Evolutionary conservation across 257 asterid genomes (phyloP).

Genomic region (Petunia secreta): DNA sequence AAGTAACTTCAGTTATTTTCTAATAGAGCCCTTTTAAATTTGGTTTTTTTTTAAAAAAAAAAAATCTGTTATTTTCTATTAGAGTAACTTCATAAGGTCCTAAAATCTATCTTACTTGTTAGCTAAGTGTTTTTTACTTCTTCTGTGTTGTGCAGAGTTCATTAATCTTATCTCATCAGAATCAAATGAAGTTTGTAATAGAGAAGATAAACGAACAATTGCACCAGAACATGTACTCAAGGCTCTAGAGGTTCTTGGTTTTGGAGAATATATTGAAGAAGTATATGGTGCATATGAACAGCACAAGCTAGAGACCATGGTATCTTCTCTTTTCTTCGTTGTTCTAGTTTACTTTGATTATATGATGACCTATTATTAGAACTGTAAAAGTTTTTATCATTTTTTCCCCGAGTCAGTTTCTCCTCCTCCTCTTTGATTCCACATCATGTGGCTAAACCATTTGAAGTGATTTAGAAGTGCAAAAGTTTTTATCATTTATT

Average conservation of each 20-base stretch:
- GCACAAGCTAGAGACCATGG: constrained; percentile 90
- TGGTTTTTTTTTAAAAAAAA: too few relatives aligned
- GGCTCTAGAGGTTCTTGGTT: constrained; percentile 96
- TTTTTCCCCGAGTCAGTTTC: neutral
- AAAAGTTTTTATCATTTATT: neutral
- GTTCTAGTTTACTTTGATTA: neutral
- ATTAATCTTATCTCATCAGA: constrained; percentile 92
- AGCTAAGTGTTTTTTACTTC: neutral
- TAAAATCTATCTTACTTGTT: neutral
- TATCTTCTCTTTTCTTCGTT: constrained; percentile 31
- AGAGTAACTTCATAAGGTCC: neutral
- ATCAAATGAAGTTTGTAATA: constrained; percentile 92
- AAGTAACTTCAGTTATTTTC: neutral
- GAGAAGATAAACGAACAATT: constrained; percentile 85
- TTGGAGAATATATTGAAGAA: constrained; percentile 89
- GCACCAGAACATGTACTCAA: constrained; percentile 98
- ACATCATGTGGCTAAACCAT: neutral
- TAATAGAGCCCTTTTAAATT: too few relatives aligned
- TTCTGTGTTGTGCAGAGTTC: constrained; percentile 62
- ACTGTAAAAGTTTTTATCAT: neutral
- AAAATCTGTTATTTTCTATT: too few relatives aligned
- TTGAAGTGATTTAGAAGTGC: neutral
- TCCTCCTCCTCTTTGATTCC: neutral
- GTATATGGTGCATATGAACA: constrained; percentile 96
- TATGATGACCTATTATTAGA: neutral